Evolutionary conservation across 257 asterid genomes (phyloP).

Genomic region (Plantago elongata): DNA sequence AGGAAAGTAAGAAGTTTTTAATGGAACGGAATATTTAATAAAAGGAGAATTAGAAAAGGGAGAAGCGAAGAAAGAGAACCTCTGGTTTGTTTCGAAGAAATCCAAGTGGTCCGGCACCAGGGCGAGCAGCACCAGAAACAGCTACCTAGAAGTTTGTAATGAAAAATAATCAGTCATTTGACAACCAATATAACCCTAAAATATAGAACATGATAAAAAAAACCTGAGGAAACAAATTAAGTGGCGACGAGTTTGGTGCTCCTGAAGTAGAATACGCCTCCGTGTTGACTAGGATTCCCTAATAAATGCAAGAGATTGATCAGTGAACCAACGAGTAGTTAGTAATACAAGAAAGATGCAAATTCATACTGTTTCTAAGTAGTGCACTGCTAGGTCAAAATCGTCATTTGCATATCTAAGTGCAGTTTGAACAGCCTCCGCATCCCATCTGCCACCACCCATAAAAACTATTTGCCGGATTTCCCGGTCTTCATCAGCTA

Average conservation of each 20-base stretch:
- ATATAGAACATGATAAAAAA: conserved; percentile 4
- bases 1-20: too few relatives aligned
- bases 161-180: neutral
- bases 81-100: conserved; percentile 12
- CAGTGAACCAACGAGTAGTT: conserved; percentile 1
- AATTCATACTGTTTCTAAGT: conserved; percentile 65
- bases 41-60: neutral
- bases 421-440: conserved; percentile 81
- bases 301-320: conserved; percentile 15
- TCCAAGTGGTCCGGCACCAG: conserved; percentile 9
- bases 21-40: too few relatives aligned
- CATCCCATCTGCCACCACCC: conserved; percentile 92
- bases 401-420: conserved; percentile 85
- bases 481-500: conserved; percentile 22
- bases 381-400: conserved; percentile 90
- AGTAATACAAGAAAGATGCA: neutral
- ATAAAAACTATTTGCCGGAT: conserved; percentile 80
- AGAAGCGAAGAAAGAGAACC: neutral
- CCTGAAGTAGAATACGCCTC: conserved; percentile 57
- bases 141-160: conserved; percentile 38
- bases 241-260: conserved; percentile 67
- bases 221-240: conserved; percentile 86
- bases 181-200: neutral
- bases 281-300: conserved; percentile 76
- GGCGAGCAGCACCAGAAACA: conserved; percentile 30